phyloP scores from a whole-genome alignment of 441 rosid species.

The Pelargonium australe region DNA sequence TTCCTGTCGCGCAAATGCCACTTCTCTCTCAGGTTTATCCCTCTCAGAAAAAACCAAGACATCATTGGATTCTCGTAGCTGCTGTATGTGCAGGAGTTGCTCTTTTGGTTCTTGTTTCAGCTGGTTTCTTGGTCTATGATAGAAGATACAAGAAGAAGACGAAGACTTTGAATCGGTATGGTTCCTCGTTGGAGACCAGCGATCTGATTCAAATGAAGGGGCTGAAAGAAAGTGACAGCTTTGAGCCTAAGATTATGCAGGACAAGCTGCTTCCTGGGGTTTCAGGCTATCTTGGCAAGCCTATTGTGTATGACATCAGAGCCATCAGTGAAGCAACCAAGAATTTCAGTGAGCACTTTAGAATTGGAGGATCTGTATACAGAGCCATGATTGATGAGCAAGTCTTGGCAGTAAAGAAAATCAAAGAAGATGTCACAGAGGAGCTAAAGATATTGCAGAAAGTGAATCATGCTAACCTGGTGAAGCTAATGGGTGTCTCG shows the following conservation, averaged over 20 bases:
- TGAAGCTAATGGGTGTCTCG: constrained; percentile 48
- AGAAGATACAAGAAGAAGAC: constrained; percentile 14
- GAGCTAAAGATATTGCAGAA: constrained; percentile 48
- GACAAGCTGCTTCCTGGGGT: constrained; percentile 42
- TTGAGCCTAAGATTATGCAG: constrained; percentile 33
- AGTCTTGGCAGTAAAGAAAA: constrained; percentile 45
- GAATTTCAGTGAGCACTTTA: constrained; percentile 35
- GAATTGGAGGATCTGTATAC: constrained; percentile 45
- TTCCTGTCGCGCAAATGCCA: constrained; percentile 47
- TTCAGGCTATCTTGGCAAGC: constrained; percentile 46
- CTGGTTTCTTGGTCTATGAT: constrained; percentile 20
- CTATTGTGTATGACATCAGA: constrained; percentile 31
- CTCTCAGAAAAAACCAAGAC: constrained; percentile 11
- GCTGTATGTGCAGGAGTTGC: constrained; percentile 19
- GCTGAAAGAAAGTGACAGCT: constrained; percentile 17
- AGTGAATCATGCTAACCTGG: constrained; percentile 55
- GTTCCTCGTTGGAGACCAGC: constrained; percentile 31
- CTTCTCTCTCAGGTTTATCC: constrained; percentile 29
- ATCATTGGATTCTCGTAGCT: constrained; percentile 16
- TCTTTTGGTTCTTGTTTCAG: constrained; percentile 23
- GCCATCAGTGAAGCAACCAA: constrained; percentile 43
- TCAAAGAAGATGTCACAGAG: constrained; percentile 32
- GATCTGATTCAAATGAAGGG: constrained; percentile 31
- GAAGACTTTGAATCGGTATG: constrained; percentile 23
- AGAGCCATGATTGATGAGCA: constrained; percentile 37